phyloP scores from a whole-genome alignment of 306 rosid species.

The Inga leiocalycina region DNA sequence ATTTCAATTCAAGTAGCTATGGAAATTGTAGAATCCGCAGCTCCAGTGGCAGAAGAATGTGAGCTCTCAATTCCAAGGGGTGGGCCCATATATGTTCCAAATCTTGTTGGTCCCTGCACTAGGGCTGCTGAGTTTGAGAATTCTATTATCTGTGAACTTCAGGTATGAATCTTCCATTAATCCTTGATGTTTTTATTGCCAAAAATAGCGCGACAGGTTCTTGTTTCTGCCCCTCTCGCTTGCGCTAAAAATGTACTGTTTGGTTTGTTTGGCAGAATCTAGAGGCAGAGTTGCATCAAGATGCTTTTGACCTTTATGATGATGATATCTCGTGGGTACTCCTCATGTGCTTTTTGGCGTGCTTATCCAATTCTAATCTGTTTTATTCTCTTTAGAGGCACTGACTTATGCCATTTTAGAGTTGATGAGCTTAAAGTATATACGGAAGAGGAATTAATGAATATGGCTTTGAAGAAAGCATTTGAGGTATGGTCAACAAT shows the following conservation, averaged over 20 bases:
- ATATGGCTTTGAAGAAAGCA: slow-evolving; percentile 75
- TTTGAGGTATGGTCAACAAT: slow-evolving; percentile 39
- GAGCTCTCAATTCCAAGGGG: slow-evolving; percentile 62
- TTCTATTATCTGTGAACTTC: slow-evolving; percentile 54
- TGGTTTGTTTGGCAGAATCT: slow-evolving; percentile 49
- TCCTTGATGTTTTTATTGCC: not conserved
- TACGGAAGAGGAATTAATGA: slow-evolving; percentile 74
- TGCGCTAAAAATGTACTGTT: not conserved
- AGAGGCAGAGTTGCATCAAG: slow-evolving; percentile 50
- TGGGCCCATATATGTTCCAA: slow-evolving; percentile 79
- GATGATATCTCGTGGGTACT: slow-evolving; percentile 66
- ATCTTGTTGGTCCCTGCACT: slow-evolving; percentile 56
- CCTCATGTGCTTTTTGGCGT: not conserved
- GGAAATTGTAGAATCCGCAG: slow-evolving; percentile 30
- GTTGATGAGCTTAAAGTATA: slow-evolving; percentile 76
- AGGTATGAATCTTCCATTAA: slow-evolving; percentile 42
- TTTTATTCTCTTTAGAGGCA: not conserved
- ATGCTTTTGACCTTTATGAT: slow-evolving; percentile 31
- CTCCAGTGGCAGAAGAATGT: slow-evolving; percentile 32
- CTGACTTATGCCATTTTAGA: slow-evolving; percentile 35
- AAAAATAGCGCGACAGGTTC: not conserved
- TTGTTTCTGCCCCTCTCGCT: not conserved
- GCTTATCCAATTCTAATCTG: not conserved
- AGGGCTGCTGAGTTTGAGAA: slow-evolving; percentile 53
- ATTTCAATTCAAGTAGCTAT: not conserved